Evolutionary conservation across 176 grass and related monocot species (phyloP).

Genomic region (Aegilops bicornis): DNA sequence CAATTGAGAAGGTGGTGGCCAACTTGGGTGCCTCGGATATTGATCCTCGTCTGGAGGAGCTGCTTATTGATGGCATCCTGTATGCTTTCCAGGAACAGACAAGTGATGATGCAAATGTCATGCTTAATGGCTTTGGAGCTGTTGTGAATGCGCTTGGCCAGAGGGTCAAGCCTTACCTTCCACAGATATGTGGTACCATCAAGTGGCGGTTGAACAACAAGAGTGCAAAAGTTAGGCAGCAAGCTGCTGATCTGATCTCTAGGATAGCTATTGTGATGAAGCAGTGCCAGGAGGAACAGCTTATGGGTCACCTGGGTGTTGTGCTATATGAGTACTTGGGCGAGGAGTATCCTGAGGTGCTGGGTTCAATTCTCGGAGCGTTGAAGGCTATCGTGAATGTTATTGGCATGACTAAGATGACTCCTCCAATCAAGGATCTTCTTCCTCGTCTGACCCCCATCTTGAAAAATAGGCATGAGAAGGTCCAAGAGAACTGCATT

Average conservation of each 20-base stretch:
- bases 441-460: constrained; percentile 92
- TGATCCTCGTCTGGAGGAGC: constrained; percentile 87
- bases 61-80: constrained; percentile 95
- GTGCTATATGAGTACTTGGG: constrained; percentile 94
- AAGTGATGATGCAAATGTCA: constrained; percentile 99
- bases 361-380: constrained; percentile 93
- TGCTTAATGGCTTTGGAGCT: constrained; percentile 99
- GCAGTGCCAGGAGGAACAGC: constrained; percentile 91
- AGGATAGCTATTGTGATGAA: constrained; percentile 99
- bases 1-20: constrained; percentile 93
- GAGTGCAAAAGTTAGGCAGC: constrained; percentile 95
- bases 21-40: constrained; percentile 94
- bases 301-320: constrained; percentile 97
- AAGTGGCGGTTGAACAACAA: constrained; percentile 97
- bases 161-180: constrained; percentile 91
- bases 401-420: constrained; percentile 99
- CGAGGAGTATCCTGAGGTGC: constrained; percentile 94
- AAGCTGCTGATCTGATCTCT: constrained; percentile 94
- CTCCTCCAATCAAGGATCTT: constrained; percentile 94
- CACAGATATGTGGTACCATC: constrained; percentile 97
- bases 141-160: constrained; percentile 88
- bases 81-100: constrained; percentile 99
- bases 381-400: constrained; percentile 97
- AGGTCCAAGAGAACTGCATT: constrained; percentile 98
- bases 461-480: constrained; percentile 96